These are phyloP conservation scores for Euphorbia tirucalli DNA, from an alignment of 345 rosid species.

Conservation along the genomic window DNA sequence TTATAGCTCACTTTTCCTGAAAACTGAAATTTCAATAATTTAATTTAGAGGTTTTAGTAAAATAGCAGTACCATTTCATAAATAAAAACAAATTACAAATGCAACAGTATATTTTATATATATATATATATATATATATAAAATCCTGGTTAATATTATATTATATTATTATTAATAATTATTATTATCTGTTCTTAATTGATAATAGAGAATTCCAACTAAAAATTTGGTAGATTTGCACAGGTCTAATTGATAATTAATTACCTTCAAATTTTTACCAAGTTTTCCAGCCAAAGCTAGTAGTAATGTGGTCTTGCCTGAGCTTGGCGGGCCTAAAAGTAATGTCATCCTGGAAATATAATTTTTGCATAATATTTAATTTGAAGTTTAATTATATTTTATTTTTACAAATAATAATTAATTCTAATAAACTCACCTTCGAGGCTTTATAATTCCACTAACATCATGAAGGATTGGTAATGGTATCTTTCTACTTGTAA, in stretches of 20 bases:
- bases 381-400: too few species aligned
- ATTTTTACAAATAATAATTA: too few species aligned
- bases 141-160: too few species aligned
- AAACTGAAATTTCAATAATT: slow-evolving; percentile 29
- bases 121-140: too few species aligned
- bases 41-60: neutral
- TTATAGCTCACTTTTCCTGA: slow-evolving; percentile 61
- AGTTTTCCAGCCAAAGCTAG: slow-evolving; percentile 60
- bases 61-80: too few species aligned
- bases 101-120: too few species aligned
- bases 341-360: slow-evolving; percentile 46
- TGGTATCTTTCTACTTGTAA: slow-evolving; percentile 49
- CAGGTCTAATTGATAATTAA: neutral
- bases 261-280: slow-evolving; percentile 47
- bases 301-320: slow-evolving; percentile 58
- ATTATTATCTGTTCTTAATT: too few species aligned
- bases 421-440: slow-evolving; percentile 24
- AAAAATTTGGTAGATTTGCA: too few species aligned
- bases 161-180: too few species aligned
- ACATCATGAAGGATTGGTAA: slow-evolving; percentile 45
- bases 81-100: too few species aligned
- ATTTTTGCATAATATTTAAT: neutral
- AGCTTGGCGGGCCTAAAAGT: slow-evolving; percentile 59
- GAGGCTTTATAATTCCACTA: slow-evolving; percentile 58
- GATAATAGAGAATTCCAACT: too few species aligned